Evolutionary conservation across 2,329 filamentous ascomycete genomes (phyloP).

Genomic region (Xylariaceae sp.): DNA sequence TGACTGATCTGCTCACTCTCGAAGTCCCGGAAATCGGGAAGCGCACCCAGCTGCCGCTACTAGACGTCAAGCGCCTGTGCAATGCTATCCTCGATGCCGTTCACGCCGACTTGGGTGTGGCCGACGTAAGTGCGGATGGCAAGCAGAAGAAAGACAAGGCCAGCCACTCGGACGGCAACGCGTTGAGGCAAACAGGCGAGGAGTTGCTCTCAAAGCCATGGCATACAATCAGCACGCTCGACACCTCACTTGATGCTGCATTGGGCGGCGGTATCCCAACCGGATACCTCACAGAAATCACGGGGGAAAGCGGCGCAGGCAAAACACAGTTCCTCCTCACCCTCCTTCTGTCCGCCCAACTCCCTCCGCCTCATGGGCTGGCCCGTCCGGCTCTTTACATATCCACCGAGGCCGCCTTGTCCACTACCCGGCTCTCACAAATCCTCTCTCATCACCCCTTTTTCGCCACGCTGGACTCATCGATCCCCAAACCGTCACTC

Average conservation of each 20-base stretch:
- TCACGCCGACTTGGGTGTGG: conserved; percentile 55
- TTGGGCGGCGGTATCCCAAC: conserved; percentile 77
- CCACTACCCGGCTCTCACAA: conserved; percentile 76
- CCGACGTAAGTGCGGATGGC: background rate
- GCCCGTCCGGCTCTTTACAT: conserved; percentile 81
- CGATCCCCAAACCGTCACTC: conserved; percentile 53
- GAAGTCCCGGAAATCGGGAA: conserved; percentile 80
- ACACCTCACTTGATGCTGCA: conserved; percentile 63
- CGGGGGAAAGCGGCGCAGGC: conserved; percentile 88
- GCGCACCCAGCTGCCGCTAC: conserved; percentile 74
- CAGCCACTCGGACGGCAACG: conserved; percentile 1
- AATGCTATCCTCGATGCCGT: conserved; percentile 64
- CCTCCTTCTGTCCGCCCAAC: conserved; percentile 78
- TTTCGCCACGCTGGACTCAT: conserved; percentile 39
- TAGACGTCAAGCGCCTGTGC: conserved; percentile 73
- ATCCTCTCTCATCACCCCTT: conserved; percentile 66
- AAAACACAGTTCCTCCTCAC: conserved; percentile 93
- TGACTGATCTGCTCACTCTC: conserved; percentile 79
- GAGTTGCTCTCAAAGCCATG: conserved; percentile 39
- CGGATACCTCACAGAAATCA: conserved; percentile 81
- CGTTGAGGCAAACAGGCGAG: conserved; percentile 32
- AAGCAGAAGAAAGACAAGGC: conserved; percentile 15
- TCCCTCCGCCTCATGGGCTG: conserved; percentile 68
- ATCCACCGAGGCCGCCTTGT: conserved; percentile 82
- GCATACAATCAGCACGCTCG: conserved; percentile 73